phyloP scores from a whole-genome alignment of 768 basidiomycete genomes.

The Trametes cingulata region DNA sequence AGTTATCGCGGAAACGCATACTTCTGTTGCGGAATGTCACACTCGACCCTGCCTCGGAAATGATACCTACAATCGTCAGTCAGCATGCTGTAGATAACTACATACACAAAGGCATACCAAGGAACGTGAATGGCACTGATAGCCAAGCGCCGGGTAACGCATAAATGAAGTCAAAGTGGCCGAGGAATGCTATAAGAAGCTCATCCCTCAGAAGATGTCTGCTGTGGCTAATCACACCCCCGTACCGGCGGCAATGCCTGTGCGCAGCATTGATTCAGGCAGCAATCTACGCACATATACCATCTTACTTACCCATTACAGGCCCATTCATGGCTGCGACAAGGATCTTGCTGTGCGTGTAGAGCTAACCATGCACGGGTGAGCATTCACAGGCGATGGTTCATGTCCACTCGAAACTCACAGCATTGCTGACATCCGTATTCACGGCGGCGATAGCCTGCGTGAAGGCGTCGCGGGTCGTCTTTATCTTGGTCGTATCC shows the following conservation, averaged over 20 bases:
- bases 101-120: constrained; percentile 40
- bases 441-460: constrained; percentile 50
- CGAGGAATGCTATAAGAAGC: constrained; percentile 53
- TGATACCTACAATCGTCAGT: constrained; percentile 46
- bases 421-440: constrained; percentile 66
- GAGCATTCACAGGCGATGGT: not conserved
- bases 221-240: too few relatives aligned
- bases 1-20: constrained; percentile 32
- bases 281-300: too few relatives aligned
- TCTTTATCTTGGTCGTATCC: constrained; percentile 13
- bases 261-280: too few relatives aligned
- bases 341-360: constrained; percentile 66
- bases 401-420: constrained; percentile 36
- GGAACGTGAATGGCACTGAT: constrained; percentile 65
- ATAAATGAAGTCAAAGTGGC: constrained; percentile 77
- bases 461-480: constrained; percentile 49
- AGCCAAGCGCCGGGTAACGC: constrained; percentile 62
- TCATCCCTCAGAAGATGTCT: too few relatives aligned
- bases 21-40: constrained; percentile 68
- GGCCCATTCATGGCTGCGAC: constrained; percentile 75
- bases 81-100: not conserved
- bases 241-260: too few relatives aligned
- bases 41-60: constrained; percentile 69
- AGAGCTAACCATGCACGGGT: constrained; percentile 44
- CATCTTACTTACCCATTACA: constrained; percentile 58